A percentile compares a stretch with the other conserved stretches of the same genome.
Evolutionary conservation across 1,139 yeast genomes (phyloP).

Genomic region (Debaryomycetaceae sp.): DNA sequence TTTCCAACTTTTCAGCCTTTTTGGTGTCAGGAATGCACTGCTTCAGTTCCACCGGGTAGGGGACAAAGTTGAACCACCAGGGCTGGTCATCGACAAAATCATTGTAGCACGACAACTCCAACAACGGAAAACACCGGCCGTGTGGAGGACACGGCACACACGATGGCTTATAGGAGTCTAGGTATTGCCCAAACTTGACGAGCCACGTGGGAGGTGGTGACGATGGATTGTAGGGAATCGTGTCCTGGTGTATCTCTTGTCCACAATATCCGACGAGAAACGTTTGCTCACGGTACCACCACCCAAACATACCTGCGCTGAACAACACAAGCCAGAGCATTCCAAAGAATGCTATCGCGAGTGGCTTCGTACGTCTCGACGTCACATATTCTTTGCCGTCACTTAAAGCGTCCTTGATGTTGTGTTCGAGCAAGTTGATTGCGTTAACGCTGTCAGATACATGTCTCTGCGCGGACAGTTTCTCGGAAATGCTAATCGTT

Average conservation of each 20-base stretch:
- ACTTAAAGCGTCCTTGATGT: constrained; percentile 1
- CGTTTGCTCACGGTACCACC: constrained; percentile 64
- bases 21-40: constrained; percentile 75
- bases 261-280: constrained; percentile 67
- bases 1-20: constrained; percentile 63
- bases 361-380: neutral
- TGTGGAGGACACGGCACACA: constrained; percentile 81
- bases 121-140: constrained; percentile 64
- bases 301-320: constrained; percentile 28
- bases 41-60: constrained; percentile 44
- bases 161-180: constrained; percentile 48
- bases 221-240: constrained; percentile 23
- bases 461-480: neutral
- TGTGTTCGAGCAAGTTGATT: constrained; percentile 1
- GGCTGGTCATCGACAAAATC: constrained; percentile 59
- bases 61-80: constrained; percentile 51
- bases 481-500: too few relatives aligned
- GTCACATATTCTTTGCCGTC: constrained; percentile 1
- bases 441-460: neutral
- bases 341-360: constrained; percentile 1
- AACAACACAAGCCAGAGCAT: constrained; percentile 27
- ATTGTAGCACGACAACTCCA: constrained; percentile 62
- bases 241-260: constrained; percentile 40
- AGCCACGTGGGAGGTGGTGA: constrained; percentile 16
- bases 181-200: constrained; percentile 22